Evolutionary conservation across 1,284 basidiomycete species (phyloP), one percentile per base, ranked within the genome.

Genomic region (Ustilago vetiveriae): DNA sequence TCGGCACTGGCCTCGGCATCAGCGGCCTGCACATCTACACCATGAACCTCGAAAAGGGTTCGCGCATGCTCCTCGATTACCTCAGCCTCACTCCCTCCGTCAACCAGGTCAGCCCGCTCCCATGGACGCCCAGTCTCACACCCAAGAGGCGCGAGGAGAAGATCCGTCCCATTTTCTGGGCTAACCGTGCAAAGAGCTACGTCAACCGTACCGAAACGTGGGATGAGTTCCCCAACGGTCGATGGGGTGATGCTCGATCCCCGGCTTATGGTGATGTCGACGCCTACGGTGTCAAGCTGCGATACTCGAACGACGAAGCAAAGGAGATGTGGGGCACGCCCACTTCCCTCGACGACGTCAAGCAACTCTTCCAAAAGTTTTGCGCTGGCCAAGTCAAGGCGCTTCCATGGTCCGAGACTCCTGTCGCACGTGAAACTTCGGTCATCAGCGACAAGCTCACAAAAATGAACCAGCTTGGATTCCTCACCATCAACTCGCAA

Each of bases 161-260:
- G 53, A 81, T 79, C 38, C 77, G 80, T 23, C 80, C 80, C 50
- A 81, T 81, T 67, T 81, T 81, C 57, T 81, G 80, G 80, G 80
- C 80, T 35, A 81, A 81, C 57, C 74, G 79, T 27, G 75, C 72
- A 9, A 78, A 75, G 64, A 73, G 68, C 43, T 79, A 80, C 54
- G 73, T 80, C 44, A 74, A 76, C 62, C 82, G 77, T 50, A 83
- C 79, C 48, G 80, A 78, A 69, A 76, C 52, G 79, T 99, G 95
- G 95, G 95, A 99, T 83, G 96, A 98, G 83, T 98, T 95, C 83
- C 95, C 95, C 41, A 98, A 98, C 82, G 96, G 95, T 71, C 91
- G 95, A 68, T 98, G 96, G 80, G 96, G 95, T 75, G 95, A 98
- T 83, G 90, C 94, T 13, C 88, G 95, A 24, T 92, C 90, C 86